Base-by-base conservation (phyloP, 495 filamentous ascomycete species). In the Corynascus novoguineensis region DNA sequence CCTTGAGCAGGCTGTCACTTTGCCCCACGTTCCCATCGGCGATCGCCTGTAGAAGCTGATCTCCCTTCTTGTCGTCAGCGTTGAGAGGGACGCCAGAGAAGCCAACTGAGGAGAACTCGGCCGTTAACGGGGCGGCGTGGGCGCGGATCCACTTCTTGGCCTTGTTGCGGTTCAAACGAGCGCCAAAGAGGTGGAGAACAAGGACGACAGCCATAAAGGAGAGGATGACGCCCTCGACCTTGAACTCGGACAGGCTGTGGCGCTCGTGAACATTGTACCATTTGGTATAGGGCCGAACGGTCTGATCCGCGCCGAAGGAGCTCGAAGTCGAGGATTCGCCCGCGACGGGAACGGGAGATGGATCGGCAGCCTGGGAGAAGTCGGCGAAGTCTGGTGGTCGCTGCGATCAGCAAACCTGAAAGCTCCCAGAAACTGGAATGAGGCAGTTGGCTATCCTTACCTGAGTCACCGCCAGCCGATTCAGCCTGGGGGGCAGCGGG, bases 261-360 rank as follows among this genome's bases (percentile, higher is more conserved):
- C 93, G 89, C 81, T 98, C 92, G 81, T 92, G 93, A 28, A 98
- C 77, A 34, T 90, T 88, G 75, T 97, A 98, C 93, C 93, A 97
- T 76, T 89, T 89, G 41, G 93, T 96, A 70, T 87, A 95, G 12
- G 88, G 83, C 25, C 69, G 70, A 32, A 69, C 63, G 50, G 77
- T 79, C 50, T 80, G 72, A 32, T 77, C 74, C 46, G 74, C 77
- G 45, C 72, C 68, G 21, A 70, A 52, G 31, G 67, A 57, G 41
- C 70, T 63, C 40, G 68, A 44, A 17, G 54, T 50, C 31, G 47
- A 62, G 35, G 68, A 37, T 10, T 50, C 56, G 55, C 68, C 56
- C 27, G 61, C 60, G 64, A 73, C 42, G 62, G 67, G 57, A 29
- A 41, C 54, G 55, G 85, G 84, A 10, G 79, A 77, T 49, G 87